Evolutionary conservation across 192 early-diverging fungal species (phyloP), one percentile per base, ranked within the genome.

Genomic region (Backusella morwellensis): DNA sequence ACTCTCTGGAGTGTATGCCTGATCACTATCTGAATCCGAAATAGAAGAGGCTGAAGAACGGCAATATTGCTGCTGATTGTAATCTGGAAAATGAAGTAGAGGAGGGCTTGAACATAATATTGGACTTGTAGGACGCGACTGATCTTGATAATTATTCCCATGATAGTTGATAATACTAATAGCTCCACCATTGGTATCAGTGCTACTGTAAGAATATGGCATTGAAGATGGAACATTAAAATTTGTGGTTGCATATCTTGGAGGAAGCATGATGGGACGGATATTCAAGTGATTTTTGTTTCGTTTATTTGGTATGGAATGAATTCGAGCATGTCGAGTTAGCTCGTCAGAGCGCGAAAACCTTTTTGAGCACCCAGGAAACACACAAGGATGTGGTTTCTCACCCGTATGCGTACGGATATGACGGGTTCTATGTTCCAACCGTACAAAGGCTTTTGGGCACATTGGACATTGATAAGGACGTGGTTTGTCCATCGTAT

Each of bases 261-360:
- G 56, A 63, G 56, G 56, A 63, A 63, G 23, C 23, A 63, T 29
- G 8, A 63, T 63, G 9, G 56, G 56, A 29, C 56, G 23, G 56
- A 23, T 63, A 12, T 26, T 12, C 9, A 29, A 21, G 26, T 78
- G 80, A 50, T 80, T 80, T 40, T 21, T 70, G 68, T 35, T 23
- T n/a, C 68, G 36, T 15, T 70, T 70, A 40, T 67, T 68, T 50
- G 83, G 71, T 19, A 86, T 87, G 68, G 78, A 80, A 72, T 86
- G 85, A 73, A 86, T 86, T n/a, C 85, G 82, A 77, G 76, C 76
- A 66, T 86, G 85, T 35, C 85, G 72, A 11, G 85, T 86, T 23
- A 92, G 73, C 75, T 96, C 93, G 70, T 96, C 95, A 3, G 92
- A 89, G 21, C 95, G 90, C 35, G 92, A 91, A 81, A 97, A 97